phyloP scores from a whole-genome alignment of 2,329 filamentous ascomycete genomes.

The Paracamarosporium sp. region DNA sequence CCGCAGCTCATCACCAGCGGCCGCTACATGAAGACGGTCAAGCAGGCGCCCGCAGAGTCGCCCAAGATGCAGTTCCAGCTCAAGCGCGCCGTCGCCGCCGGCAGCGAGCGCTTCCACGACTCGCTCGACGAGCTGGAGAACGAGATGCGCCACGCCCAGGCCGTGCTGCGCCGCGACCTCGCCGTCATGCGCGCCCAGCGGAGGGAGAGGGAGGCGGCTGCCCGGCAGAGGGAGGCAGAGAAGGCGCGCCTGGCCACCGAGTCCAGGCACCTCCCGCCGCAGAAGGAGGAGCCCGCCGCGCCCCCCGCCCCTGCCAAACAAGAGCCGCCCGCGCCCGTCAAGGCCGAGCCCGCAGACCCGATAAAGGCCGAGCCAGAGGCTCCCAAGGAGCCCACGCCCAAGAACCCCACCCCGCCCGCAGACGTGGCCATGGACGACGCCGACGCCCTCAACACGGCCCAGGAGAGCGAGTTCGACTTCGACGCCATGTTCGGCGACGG shows the following conservation, averaged over 20 bases:
- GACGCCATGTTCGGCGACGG: conserved; percentile 44
- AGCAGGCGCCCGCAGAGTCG: conserved; percentile 36
- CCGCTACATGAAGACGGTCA: conserved; percentile 51
- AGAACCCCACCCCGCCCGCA: conserved; percentile 19
- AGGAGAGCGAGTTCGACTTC: conserved; percentile 49
- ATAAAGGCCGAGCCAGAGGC: conserved; percentile 9
- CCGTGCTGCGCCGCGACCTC: conserved; percentile 44
- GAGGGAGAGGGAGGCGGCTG: conserved; percentile 43
- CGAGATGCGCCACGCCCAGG: conserved; percentile 48
- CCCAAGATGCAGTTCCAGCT: conserved; percentile 38
- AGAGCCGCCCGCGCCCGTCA: not conserved
- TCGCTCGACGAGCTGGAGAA: conserved; percentile 60
- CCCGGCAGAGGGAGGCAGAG: conserved; percentile 38
- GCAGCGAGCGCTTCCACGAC: conserved; percentile 54
- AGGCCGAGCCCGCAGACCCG: conserved; percentile 6
- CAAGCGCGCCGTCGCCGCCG: conserved; percentile 50
- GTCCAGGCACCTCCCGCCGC: conserved; percentile 19
- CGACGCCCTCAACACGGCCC: conserved; percentile 31
- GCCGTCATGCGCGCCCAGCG: conserved; percentile 44
- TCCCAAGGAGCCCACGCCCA: conserved; percentile 24
- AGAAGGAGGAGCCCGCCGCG: conserved; percentile 10
- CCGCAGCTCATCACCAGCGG: conserved; percentile 53
- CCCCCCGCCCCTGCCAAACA: conserved; percentile 4
- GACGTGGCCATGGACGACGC: conserved; percentile 42
- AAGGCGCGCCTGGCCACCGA: conserved; percentile 38